Evolutionary conservation across 257 asterid genomes (phyloP).

Genomic region (Primulina tabacum): DNA sequence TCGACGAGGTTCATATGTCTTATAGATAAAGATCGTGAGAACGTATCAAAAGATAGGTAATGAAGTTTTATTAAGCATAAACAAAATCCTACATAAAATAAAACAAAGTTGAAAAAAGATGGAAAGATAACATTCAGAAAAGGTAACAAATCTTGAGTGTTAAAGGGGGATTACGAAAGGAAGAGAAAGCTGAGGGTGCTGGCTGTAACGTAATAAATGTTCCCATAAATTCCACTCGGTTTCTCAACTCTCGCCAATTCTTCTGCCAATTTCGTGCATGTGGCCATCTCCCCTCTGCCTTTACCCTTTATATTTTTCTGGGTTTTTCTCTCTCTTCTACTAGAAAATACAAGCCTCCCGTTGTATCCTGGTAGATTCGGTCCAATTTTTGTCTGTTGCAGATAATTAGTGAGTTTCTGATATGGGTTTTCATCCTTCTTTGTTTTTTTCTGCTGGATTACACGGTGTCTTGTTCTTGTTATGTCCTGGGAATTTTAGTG

Average conservation of each 20-base stretch:
- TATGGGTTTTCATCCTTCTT: background rate
- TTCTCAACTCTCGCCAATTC: conserved; percentile 13
- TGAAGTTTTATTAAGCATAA: no score
- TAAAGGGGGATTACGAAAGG: background rate
- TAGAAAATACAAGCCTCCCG: background rate
- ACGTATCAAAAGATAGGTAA: no score
- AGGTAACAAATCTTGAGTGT: background rate
- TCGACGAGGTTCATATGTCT: no score
- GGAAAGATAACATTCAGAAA: background rate
- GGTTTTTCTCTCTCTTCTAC: conserved; percentile 12
- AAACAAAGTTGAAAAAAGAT: background rate
- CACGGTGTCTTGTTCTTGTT: conserved; percentile 2
- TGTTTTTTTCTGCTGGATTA: background rate
- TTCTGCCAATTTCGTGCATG: conserved; percentile 22
- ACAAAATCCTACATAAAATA: no score
- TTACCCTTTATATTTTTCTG: background rate
- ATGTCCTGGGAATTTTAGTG: background rate
- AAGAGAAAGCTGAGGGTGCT: background rate
- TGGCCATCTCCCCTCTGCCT: conserved; percentile 10
- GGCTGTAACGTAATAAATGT: background rate
- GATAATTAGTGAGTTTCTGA: conserved; percentile 26
- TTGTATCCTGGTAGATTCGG: conserved; percentile 35
- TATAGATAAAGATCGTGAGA: no score
- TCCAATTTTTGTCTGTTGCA: conserved; percentile 8
- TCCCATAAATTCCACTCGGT: conserved; percentile 31